These are phyloP conservation scores for Fusarium sp. DNA, from an alignment of 2,329 filamentous ascomycete species.

Conservation along the genomic window DNA sequence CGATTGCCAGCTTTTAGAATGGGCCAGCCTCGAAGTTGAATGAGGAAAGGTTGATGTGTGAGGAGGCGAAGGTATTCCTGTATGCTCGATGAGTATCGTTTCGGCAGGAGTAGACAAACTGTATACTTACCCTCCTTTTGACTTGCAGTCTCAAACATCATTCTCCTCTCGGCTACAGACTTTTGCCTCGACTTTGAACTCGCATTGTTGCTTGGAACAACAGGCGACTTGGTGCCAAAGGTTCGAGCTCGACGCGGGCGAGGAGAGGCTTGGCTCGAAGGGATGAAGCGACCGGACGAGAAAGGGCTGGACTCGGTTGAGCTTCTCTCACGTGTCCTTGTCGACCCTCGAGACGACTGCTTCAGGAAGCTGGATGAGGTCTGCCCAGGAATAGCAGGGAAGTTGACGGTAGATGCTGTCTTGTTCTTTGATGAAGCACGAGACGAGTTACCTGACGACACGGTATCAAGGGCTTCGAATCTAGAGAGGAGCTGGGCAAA, in stretches of 20 bases:
- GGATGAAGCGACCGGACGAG: conserved; percentile 14
- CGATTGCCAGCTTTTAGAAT: conserved; percentile 36
- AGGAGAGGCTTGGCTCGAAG: background rate
- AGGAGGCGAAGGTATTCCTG: conserved; percentile 4
- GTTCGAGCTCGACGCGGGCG: conserved; percentile 30
- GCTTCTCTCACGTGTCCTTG: conserved; percentile 7
- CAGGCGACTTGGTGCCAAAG: conserved; percentile 18
- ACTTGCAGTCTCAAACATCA: conserved; percentile 36
- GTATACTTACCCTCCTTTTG: conserved; percentile 16
- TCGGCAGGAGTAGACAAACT: background rate
- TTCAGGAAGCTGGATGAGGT: background rate
- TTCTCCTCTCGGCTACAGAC: conserved; percentile 47
- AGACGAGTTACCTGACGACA: conserved; percentile 11
- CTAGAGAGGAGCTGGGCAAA: conserved; percentile 55
- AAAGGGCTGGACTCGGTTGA: conserved; percentile 15
- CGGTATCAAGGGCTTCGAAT: conserved; percentile 53
- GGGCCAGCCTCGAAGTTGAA: conserved; percentile 14
- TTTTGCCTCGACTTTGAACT: conserved; percentile 32
- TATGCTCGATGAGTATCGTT: background rate
- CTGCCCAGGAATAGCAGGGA: background rate
- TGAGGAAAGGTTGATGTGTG: background rate
- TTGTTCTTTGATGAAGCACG: background rate
- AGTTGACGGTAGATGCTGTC: background rate
- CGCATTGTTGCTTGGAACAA: conserved; percentile 1
- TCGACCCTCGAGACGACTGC: background rate